Conservation (phyloP, 1,284 basidiomycete genomes). For the Porodaedalea pini region DNA sequence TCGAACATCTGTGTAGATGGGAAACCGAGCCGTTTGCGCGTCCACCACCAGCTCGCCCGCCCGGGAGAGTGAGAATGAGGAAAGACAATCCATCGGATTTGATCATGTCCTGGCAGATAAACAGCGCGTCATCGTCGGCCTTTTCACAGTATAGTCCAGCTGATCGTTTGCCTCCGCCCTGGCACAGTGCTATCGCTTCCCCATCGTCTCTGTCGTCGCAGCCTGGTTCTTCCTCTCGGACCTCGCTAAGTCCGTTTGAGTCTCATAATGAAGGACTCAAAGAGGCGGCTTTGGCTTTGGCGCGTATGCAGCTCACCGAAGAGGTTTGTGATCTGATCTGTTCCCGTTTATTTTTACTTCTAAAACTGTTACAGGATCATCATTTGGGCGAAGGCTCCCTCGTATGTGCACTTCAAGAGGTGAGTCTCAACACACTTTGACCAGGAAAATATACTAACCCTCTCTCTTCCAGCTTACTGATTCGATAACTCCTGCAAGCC, state of each 20-base stretch:
- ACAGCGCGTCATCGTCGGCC: background rate
- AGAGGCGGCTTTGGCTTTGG: constrained; percentile 30
- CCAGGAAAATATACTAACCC: background rate
- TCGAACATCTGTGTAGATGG: constrained; percentile 52
- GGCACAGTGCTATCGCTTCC: background rate
- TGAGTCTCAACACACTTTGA: constrained; percentile 3
- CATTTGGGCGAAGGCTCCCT: constrained; percentile 31
- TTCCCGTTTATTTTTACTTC: background rate
- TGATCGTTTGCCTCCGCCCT: background rate
- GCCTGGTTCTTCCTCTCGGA: background rate
- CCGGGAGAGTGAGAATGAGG: constrained; percentile 22
- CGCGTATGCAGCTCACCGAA: constrained; percentile 29
- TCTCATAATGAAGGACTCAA: constrained; percentile 29
- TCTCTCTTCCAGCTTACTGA: constrained; percentile 1
- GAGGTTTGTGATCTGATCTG: background rate
- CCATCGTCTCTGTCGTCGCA: background rate
- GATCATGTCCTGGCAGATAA: background rate
- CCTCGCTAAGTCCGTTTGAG: background rate
- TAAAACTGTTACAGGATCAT: constrained; percentile 21
- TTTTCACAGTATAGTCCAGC: background rate
- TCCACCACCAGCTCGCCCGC: constrained; percentile 46
- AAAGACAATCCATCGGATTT: background rate
- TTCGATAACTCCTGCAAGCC: background rate
- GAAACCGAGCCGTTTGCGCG: constrained; percentile 46
- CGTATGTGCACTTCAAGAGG: constrained; percentile 30